Evolutionary conservation across 2,329 filamentous ascomycete genomes (phyloP), one percentile per base, ranked within the genome.

Genomic region (Pseudocercospora fuligena): DNA sequence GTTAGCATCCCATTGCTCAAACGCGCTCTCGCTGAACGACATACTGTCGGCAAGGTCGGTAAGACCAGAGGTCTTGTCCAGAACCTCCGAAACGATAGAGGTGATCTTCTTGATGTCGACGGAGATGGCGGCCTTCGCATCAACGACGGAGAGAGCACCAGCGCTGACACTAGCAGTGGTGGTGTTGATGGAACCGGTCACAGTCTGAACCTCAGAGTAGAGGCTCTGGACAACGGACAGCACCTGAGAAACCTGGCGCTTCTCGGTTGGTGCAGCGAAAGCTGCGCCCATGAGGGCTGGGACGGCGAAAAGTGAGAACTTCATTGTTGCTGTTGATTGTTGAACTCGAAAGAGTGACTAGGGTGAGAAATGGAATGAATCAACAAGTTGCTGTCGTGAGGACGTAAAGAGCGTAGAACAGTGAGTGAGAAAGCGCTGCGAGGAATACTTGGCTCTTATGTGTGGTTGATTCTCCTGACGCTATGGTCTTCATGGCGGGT

Each of bases 291-390:
- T 60, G 40, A 71, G 60, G 62, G 68, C 69, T 64, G 66, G 62
- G 46, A 68, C 46, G 40, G 69, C 66, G 58, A 71, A 53, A 63
- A 68, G 61, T 47, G 66, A 67, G 64, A 67, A 66, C 65, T 68
- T 67, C 69, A 71, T 71, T 65, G 46, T 71, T 60, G 65, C 53
- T 66, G 65, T 54, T 62, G 59, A 14, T 68, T 36, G 57, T 57
- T 63, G 47, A 40, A 49, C 57, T 61, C 57, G 61, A 70, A 67
- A 63, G 69, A 70, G 69, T 70, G 66, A 67, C 64, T 68, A 63
- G 61, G 64, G 61, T 65, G 65, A 67, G 65, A 27, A 25, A 46
- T 19, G 59, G 53, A 36, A 53, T 46, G 16, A 53, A 49, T 49
- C 16, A 57, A 63, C 61, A 64, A 66, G 63, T 63, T 57, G 56